Base-by-base conservation (phyloP, 2,329 filamentous ascomycete species). In the Bipolaris oryzae region DNA sequence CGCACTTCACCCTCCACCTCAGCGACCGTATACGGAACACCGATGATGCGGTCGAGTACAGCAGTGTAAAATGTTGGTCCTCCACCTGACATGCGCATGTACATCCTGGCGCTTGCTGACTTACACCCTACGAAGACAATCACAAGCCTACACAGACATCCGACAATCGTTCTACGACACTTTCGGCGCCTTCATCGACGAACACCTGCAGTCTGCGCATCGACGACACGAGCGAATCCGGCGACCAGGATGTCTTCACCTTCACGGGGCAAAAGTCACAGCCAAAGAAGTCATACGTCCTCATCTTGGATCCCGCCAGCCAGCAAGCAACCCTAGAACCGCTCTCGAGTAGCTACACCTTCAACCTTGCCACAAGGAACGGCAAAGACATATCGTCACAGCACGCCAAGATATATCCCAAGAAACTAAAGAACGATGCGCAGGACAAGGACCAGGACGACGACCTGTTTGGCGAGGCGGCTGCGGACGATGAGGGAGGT, bases 291-390 rank as follows among this genome's bases (percentile, higher is more conserved):
- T 71, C 74, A 9, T 78, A 77, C 45, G 79, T 83, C 9, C 83
- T 96, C 49, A 84, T 94, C 55, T 95, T 94, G 71, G 90, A 96
- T 74, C 82, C 88, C 7, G 80, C 82, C 16, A 87, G 86, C 50
- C 87, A 94, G 69, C 88, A 84, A 53, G 95, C 95, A 64, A 87
- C 95, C 25, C 83, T 97, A 52, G 92, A 97, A 78, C 87, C 87
- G 49, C 81, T 97, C 52, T 86, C 91, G 71, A 89, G 88, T n/a
- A 87, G 88, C 37, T 89, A 96, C 77, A 88, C 91, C 69, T 93
- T 96, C 88, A 97, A 96, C 75, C 78, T 96, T 84, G 53, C 87
- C 87, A 13, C 90, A 89, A 2, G 84, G 45, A 85, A 91, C 63
- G 77, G 82, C 50, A 84, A 85, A 28, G 85, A 83, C 67, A 80